A percentile compares a stretch with the other conserved stretches of the same genome.
phyloP scores from a whole-genome alignment of 2,329 filamentous ascomycete genomes.

The Trichophyton verrucosum region DNA sequence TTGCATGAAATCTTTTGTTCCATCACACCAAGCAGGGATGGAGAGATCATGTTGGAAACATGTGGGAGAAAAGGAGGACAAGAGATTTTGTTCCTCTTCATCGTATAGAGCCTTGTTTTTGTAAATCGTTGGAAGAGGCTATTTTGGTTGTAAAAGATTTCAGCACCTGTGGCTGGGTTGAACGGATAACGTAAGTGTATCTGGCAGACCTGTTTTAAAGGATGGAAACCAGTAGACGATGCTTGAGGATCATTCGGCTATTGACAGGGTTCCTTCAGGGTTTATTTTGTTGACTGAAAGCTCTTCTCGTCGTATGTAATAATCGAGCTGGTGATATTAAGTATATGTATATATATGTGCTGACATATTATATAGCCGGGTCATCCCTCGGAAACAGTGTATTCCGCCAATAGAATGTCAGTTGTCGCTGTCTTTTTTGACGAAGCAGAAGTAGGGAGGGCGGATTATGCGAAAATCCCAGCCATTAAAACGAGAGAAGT shows the following conservation, averaged over 20 bases:
- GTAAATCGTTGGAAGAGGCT: background rate
- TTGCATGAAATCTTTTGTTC: constrained; percentile 3
- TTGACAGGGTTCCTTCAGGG: background rate
- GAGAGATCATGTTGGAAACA: background rate
- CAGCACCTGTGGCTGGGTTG: background rate
- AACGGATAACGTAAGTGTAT: constrained; percentile 1
- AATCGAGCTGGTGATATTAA: background rate
- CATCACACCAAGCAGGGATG: constrained; percentile 2
- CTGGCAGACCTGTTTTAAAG: background rate
- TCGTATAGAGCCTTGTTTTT: background rate
- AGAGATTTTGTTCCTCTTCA: background rate
- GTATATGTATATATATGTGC: background rate
- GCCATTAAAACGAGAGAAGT: background rate
- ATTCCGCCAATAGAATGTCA: background rate
- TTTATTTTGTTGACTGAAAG: background rate
- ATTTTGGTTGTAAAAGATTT: constrained; percentile 2
- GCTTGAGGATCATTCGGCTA: background rate
- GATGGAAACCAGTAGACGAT: background rate
- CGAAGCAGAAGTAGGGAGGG: background rate
- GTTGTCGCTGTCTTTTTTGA: background rate
- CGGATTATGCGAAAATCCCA: background rate
- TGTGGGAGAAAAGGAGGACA: background rate
- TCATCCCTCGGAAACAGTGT: background rate
- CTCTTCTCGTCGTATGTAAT: background rate
- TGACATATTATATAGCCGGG: background rate